These are phyloP conservation scores for Schwanniomyces pseudopolymorphus DNA, from an alignment of 805 yeast species.

Conservation along the genomic window DNA sequence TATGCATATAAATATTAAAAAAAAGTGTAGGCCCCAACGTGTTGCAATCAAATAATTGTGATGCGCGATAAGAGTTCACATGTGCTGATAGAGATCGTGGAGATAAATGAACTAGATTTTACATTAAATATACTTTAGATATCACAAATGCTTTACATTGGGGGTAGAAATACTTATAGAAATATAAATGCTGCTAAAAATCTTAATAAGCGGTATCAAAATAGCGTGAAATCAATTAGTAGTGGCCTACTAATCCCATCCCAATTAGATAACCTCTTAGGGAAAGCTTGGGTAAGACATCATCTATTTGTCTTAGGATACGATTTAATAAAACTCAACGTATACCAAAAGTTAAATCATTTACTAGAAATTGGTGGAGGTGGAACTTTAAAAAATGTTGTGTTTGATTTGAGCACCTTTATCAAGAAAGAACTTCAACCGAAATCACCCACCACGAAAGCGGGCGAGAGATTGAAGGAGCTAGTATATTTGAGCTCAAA, in stretches of 20 bases:
- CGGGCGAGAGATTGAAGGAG: slow-evolving; percentile 19
- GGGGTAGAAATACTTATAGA: not conserved
- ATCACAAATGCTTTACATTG: not conserved
- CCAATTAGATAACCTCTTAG: slow-evolving; percentile 7
- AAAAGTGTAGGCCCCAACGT: not conserved
- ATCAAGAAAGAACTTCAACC: slow-evolving; percentile 26
- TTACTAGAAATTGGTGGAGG: slow-evolving; percentile 29
- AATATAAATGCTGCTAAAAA: not conserved
- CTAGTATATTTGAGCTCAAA: slow-evolving; percentile 18
- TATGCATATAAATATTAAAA: not conserved
- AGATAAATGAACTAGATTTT: not conserved
- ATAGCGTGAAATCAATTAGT: not conserved
- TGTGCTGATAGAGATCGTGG: not conserved
- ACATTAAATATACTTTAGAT: not conserved
- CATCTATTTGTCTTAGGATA: slow-evolving; percentile 36
- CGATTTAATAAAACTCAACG: slow-evolving; percentile 30
- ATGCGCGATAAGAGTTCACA: not conserved
- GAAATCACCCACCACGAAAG: slow-evolving; percentile 8
- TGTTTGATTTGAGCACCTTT: slow-evolving; percentile 31
- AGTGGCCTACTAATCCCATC: not conserved
- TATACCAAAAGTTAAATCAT: slow-evolving; percentile 31
- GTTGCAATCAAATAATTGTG: not conserved
- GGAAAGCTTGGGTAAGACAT: slow-evolving; percentile 26
- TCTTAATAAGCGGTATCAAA: not conserved
- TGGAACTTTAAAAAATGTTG: slow-evolving; percentile 34